Evolutionary conservation across 306 rosid species (phyloP), one percentile per base, ranked within the genome.

Genomic region (Herpetospermum pedunculosum): DNA sequence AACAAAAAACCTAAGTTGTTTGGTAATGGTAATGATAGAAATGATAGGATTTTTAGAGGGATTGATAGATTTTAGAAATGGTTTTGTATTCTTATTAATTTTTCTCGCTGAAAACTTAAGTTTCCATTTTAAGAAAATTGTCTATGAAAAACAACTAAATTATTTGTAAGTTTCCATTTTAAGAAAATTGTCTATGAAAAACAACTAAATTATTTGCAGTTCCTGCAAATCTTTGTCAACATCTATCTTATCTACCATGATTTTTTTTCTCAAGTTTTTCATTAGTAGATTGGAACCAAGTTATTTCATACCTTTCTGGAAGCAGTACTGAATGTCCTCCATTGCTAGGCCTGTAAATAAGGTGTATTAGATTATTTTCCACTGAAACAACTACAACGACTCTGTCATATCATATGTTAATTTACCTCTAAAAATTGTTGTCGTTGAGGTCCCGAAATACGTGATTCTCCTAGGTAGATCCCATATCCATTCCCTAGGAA

Each of bases 401-500:
- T 15, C 28, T 3, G 1, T 68, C 19, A 8, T 64, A 40, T 64
- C 16, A 8, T 64, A 28, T 26, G 40, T 28, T 44, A 3, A 59
- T 59, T 78, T 79, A 89, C 96, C 90, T 81, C 54, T 82, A 28
- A 82, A 60, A 2, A 88, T 83, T 15, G 89, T 3, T 18, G 82
- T 46, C 19, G 82, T 72, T 0, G 84, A 80, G 6, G 95, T 76
- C 2, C 92, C 96, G 40, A 84, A 90, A 68, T 88, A 88, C 0
- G 71, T 43, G n/a, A 53, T 59, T 46, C 73, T 63, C 41, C 74
- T 76, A 0, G 55, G 32, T 15, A 84, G 76, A 5, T 73, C 3
- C 87, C 94, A 85, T n/a, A 88, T 4, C 86, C 80, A 82, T 1
- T 34, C 52, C 75, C 84, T 83, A 7, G 84, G 89, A 72, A 89